Conservation (phyloP, 345 rosid species). For the Rhizophora apiculata region DNA sequence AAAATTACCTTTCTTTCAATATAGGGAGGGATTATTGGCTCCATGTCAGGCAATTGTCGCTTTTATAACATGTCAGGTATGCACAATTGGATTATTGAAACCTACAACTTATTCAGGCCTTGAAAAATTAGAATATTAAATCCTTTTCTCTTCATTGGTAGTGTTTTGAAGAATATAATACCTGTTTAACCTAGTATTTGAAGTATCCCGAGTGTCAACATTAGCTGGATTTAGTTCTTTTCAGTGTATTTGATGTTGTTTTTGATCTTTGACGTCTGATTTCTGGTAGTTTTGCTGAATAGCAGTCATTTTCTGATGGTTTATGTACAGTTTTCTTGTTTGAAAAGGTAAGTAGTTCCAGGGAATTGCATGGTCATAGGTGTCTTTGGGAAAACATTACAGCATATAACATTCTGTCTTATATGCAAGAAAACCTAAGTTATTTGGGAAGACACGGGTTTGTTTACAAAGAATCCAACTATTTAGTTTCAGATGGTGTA, state of each 20-base stretch:
- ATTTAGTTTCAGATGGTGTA: too few species aligned
- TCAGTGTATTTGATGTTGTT: neutral
- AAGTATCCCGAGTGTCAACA: neutral
- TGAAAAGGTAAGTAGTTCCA: too few species aligned
- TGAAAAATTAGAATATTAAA: neutral
- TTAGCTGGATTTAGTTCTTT: neutral
- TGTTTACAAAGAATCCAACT: too few species aligned
- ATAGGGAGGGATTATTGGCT: conserved; percentile 45
- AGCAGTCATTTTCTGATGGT: neutral
- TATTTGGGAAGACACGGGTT: too few species aligned
- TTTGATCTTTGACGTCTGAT: neutral
- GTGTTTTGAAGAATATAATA: neutral
- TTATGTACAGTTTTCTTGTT: too few species aligned
- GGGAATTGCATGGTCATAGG: too few species aligned
- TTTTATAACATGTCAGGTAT: conserved; percentile 56
- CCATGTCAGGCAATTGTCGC: conserved; percentile 53
- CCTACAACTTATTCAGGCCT: neutral
- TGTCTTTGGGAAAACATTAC: too few species aligned
- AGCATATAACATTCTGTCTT: too few species aligned
- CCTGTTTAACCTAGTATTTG: neutral
- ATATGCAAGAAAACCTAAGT: too few species aligned
- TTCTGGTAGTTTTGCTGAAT: neutral
- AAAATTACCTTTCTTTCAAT: neutral
- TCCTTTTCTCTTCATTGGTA: neutral
- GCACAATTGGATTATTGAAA: conserved; percentile 2